phyloP scores from a whole-genome alignment of 2,329 filamentous ascomycete genomes.

The Clarireedia monteithiana region DNA sequence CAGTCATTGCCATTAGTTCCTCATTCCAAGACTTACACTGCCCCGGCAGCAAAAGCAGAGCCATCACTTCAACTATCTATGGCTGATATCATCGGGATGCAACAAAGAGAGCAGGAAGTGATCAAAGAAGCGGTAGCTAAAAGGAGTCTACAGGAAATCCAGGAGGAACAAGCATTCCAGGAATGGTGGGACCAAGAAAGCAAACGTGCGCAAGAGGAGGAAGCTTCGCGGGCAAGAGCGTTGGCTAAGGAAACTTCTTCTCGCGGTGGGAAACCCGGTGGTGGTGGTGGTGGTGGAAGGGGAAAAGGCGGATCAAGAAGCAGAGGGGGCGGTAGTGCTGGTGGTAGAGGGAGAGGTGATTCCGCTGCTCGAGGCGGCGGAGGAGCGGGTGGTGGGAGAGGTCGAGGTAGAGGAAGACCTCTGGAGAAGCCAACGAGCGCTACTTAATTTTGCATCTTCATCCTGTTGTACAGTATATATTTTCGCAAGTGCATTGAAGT shows the following conservation, averaged over 20 bases:
- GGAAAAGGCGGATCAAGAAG: conserved; percentile 14
- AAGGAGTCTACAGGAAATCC: conserved; percentile 85
- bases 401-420: conserved; percentile 9
- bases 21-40: conserved; percentile 54
- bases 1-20: conserved; percentile 39
- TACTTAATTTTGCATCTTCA: neutral
- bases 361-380: neutral
- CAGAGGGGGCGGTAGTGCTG: conserved; percentile 8
- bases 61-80: conserved; percentile 65
- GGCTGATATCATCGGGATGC: conserved; percentile 80
- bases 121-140: conserved; percentile 81
- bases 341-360: neutral
- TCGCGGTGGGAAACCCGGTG: conserved; percentile 18
- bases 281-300: conserved; percentile 9
- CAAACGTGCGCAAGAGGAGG: conserved; percentile 48
- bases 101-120: conserved; percentile 74
- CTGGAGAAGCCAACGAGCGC: conserved; percentile 5
- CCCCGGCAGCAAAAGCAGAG: conserved; percentile 51
- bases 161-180: conserved; percentile 93
- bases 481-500: too few relatives aligned
- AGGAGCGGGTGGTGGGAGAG: conserved; percentile 4
- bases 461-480: neutral
- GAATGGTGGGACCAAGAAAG: conserved; percentile 94
- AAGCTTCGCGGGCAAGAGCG: conserved; percentile 14
- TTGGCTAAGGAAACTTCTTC: too few relatives aligned